Evolutionary conservation across 2,329 filamentous ascomycete species (phyloP).

Genomic region (Akanthomyces muscarius): DNA sequence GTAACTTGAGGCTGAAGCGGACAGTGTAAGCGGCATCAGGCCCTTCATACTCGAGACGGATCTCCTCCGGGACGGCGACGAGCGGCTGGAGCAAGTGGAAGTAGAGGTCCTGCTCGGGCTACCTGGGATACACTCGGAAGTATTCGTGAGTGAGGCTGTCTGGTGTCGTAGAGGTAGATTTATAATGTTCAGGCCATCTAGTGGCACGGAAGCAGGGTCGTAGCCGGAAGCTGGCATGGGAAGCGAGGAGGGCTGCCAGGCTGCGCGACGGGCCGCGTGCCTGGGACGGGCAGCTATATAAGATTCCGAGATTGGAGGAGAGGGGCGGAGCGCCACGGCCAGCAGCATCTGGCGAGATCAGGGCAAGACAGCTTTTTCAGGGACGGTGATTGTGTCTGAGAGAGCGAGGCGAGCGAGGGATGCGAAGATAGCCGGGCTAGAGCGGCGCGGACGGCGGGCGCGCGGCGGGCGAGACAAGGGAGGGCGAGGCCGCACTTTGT

Average conservation of each 20-base stretch:
- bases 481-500: slow-evolving; percentile 4
- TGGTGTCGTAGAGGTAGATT: not conserved
- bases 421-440: not conserved
- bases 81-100: slow-evolving; percentile 3
- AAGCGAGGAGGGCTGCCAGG: slow-evolving; percentile 7
- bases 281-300: slow-evolving; percentile 8
- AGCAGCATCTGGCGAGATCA: not conserved
- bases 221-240: slow-evolving; percentile 16
- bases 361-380: not conserved
- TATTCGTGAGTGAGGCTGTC: not conserved
- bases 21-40: slow-evolving; percentile 35
- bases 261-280: not conserved
- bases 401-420: not conserved
- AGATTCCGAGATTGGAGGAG: slow-evolving; percentile 4
- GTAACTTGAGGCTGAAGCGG: slow-evolving; percentile 25
- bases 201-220: slow-evolving; percentile 14
- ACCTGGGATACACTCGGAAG: not conserved
- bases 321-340: not conserved
- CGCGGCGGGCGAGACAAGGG: slow-evolving; percentile 14
- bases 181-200: slow-evolving; percentile 16
- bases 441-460: not conserved
- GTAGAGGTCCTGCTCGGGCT: slow-evolving; percentile 19
- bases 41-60: slow-evolving; percentile 39
- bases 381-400: not conserved
- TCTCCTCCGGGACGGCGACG: slow-evolving; percentile 26